Base-by-base conservation (phyloP, 2,329 filamentous ascomycete genomes). In the Calonectria leucothoes region DNA sequence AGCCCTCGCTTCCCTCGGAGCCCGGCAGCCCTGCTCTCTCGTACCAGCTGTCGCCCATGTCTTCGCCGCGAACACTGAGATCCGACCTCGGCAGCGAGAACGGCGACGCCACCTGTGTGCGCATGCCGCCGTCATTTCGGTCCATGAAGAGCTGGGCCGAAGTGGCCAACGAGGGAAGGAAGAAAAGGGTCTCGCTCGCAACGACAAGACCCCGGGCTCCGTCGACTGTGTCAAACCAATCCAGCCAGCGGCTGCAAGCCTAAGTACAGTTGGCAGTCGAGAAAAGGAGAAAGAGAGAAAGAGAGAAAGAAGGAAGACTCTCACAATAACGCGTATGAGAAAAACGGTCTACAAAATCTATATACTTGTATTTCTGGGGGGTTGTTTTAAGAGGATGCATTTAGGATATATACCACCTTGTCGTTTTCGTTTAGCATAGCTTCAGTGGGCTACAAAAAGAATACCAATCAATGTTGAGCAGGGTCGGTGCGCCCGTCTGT, bases 131-230 rank as follows among this genome's bases (percentile, higher is more conserved):
- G 14, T 78, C 84, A 5, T 70, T 86, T 35, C 83, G 82, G 27
- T 77, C 83, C 14, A 76, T 79, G 51, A 83, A 82, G 79, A 86
- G 85, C 68, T 87, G 85, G 85, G 85, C 85, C 12, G 85, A 86
- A 72, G 83, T 86, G 6, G 84, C 83, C 15, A 79, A 78, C 17
- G 74, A 78, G n/a, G 79, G 80, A 3, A 78, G 78, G 68, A 75
- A 27, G 37, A 72, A 15, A 33, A 74, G 31, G 45, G 69, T 61
- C 0, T 17, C 75, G 10, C 59, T 49, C 25, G 72, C 72, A 11
- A 63, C 72, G 72, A 52, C 64, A 51, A 71, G 77, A 69, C 76
- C 78, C n/a, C 73, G 74, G 12, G 74, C 78, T 17, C 59, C 70
- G 29, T 76, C 73, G 10, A 79, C 71, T n/a, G 74, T 64, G 57